Conservation (phyloP, 495 filamentous ascomycete species). For the Aspergillus sclerotiicarbonarius region DNA sequence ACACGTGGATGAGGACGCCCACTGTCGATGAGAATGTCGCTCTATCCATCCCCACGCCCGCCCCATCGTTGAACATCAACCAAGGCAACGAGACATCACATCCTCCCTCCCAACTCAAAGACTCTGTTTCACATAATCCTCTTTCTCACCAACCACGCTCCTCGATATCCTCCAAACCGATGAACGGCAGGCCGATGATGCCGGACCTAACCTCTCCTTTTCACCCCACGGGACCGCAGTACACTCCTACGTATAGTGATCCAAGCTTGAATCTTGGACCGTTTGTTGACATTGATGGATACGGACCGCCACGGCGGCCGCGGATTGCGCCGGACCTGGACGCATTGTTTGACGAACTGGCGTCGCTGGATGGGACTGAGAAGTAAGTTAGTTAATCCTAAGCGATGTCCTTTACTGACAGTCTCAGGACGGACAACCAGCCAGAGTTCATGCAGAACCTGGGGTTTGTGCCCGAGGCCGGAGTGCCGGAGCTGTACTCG, state of each 20-base stretch:
- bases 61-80: constrained; percentile 32
- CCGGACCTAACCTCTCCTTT: constrained; percentile 29
- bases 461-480: constrained; percentile 38
- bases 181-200: constrained; percentile 22
- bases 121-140: neutral
- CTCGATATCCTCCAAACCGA: constrained; percentile 27
- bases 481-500: constrained; percentile 37
- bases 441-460: constrained; percentile 47
- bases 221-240: constrained; percentile 23
- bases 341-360: constrained; percentile 43
- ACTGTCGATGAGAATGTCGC: constrained; percentile 30
- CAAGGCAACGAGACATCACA: constrained; percentile 23
- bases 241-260: constrained; percentile 31
- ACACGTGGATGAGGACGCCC: constrained; percentile 33
- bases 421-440: constrained; percentile 34
- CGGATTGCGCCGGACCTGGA: constrained; percentile 44
- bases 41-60: constrained; percentile 32
- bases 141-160: constrained; percentile 14
- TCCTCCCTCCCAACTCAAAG: constrained; percentile 23
- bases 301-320: constrained; percentile 31
- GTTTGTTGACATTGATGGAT: constrained; percentile 35
- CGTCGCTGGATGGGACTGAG: constrained; percentile 42
- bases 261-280: constrained; percentile 28
- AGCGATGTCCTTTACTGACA: neutral
- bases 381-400: constrained; percentile 24